A percentile compares a stretch with the other conserved stretches of the same genome.
Conservation (phyloP, 192 early-diverging fungal species). For the Coemansia sp. region DNA sequence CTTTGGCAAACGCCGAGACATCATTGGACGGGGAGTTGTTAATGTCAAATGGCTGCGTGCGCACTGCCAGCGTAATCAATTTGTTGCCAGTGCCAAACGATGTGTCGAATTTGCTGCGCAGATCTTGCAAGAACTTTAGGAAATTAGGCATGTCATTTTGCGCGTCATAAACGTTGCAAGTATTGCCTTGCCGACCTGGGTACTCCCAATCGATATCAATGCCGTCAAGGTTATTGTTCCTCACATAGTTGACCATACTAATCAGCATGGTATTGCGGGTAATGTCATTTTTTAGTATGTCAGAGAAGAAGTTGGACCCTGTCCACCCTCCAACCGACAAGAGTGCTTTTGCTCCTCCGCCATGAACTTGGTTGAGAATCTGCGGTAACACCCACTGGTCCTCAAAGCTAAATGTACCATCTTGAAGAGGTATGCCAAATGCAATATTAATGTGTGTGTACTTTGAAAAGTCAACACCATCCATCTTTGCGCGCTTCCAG, state of each 20-base stretch:
- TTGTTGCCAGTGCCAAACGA: slow-evolving; percentile 48
- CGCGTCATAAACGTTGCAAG: slow-evolving; percentile 43
- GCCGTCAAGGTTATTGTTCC: slow-evolving; percentile 62
- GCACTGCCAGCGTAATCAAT: slow-evolving; percentile 64
- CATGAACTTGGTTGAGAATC: slow-evolving; percentile 50
- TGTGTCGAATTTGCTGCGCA: slow-evolving; percentile 56
- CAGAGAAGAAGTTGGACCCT: slow-evolving; percentile 54
- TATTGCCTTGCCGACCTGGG: slow-evolving; percentile 46
- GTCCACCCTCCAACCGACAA: slow-evolving; percentile 71
- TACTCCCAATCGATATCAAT: slow-evolving; percentile 78
- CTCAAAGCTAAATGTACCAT: slow-evolving; percentile 34
- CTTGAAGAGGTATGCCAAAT: slow-evolving; percentile 51
- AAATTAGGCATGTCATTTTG: slow-evolving; percentile 66
- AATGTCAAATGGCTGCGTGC: slow-evolving; percentile 59
- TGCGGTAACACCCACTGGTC: slow-evolving; percentile 21
- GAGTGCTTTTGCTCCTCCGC: slow-evolving; percentile 57
- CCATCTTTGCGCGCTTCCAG: slow-evolving; percentile 25
- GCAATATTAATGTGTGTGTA: slow-evolving; percentile 71
- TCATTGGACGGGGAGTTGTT: slow-evolving; percentile 47
- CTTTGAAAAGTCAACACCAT: slow-evolving; percentile 37
- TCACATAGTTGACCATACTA: slow-evolving; percentile 54
- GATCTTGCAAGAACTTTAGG: slow-evolving; percentile 58
- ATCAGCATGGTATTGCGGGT: slow-evolving; percentile 46
- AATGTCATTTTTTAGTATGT: slow-evolving; percentile 2
- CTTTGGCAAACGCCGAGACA: slow-evolving; percentile 62